These are phyloP conservation scores for Boletus mariae DNA, from an alignment of 1,284 basidiomycete genomes.

Conservation along the genomic window DNA sequence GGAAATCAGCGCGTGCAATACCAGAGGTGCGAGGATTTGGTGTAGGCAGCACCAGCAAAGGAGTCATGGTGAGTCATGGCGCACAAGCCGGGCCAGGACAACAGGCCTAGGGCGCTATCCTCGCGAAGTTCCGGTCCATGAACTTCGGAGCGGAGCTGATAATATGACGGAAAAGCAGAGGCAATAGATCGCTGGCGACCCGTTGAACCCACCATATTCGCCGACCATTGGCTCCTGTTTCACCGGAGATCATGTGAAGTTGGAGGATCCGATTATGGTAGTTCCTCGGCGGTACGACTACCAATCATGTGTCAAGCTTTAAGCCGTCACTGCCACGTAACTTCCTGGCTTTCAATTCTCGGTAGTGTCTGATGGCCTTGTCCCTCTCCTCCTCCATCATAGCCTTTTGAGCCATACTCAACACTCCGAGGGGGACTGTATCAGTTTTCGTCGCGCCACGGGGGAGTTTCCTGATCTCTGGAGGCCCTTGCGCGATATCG, in stretches of 20 bases:
- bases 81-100: background rate
- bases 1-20: conserved; percentile 9
- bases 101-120: background rate
- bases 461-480: conserved; percentile 44
- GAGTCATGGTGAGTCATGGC: background rate
- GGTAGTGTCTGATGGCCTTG: conserved; percentile 60
- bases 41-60: background rate
- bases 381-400: conserved; percentile 75
- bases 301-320: conserved; percentile 9
- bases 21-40: conserved; percentile 6
- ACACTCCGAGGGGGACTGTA: conserved; percentile 40
- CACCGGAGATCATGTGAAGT: conserved; percentile 1
- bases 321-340: conserved; percentile 9
- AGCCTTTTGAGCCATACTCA: conserved; percentile 70
- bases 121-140: conserved; percentile 1
- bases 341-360: conserved; percentile 58
- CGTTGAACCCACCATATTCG: background rate
- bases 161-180: background rate
- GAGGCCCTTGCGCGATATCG: conserved; percentile 67
- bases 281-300: conserved; percentile 3
- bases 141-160: conserved; percentile 1
- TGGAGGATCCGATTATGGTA: conserved; percentile 8
- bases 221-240: conserved; percentile 1
- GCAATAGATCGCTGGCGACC: conserved; percentile 7
- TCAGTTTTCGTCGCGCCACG: conserved; percentile 34